Base-by-base conservation (phyloP, 345 rosid species). In the Leavenworthia alabamica region DNA sequence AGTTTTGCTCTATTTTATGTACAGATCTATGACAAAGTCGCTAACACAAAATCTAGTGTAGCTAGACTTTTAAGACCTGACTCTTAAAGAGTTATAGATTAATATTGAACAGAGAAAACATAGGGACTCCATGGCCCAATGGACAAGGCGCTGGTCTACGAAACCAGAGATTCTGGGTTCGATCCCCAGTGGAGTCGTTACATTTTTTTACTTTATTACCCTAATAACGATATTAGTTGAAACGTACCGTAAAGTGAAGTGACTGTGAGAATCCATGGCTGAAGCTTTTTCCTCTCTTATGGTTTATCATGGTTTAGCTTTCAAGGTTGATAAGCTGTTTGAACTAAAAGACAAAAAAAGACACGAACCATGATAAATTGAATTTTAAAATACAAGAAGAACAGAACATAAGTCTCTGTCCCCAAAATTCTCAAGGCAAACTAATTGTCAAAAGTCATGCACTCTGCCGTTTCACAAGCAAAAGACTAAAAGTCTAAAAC, bases 111-210 rank as follows among this genome's bases (percentile, higher is more conserved):
- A 3, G 1, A 8, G 3, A 4, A 2, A 31, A 31, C 12, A 31
- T 1, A 31, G 0, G 2, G 82, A 83, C 85, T 84, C 80, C 80
- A 57, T 79, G 88, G 84, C 81, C 88, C 83, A 86, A 84, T 83
- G 98, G 92, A 91, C 78, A 84, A 86, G 92, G 92, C 86, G 82
- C 96, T 86, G 86, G 95, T 84, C 90, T 75, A 84, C 95, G 87
- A 71, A 86, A 83, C 86, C 86, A 78, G 87, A 86, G 88, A 79
- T 48, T 88, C 88, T 79, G 82, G 90, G 89, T 86, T 84, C 84
- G 88, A 88, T 81, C 83, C 78, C 89, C 91, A 84, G 84, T 70
- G 81, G 79, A 81, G 86, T 36, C 33, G 33, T 0, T 7, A 7
- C 4, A 23, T 2, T 2, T 23, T 23, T 23, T 23, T 23, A 23